phyloP scores from a whole-genome alignment of 345 rosid genomes.

The Nasturtium officinale region DNA sequence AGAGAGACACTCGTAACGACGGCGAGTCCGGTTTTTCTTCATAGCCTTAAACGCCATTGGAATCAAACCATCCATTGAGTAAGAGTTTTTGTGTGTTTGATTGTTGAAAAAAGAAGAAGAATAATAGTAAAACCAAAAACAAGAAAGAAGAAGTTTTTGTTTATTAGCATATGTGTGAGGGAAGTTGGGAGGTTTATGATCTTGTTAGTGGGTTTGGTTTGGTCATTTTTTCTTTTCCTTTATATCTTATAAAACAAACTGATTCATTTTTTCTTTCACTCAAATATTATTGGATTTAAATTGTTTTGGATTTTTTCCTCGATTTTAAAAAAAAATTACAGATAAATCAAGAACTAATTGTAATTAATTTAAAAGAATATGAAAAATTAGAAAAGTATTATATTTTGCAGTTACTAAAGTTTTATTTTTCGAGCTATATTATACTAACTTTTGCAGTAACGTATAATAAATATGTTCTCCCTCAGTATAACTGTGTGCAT shows the following conservation, averaged over 20 bases:
- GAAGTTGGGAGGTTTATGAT: constrained; percentile 30
- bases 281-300: no score
- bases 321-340: no score
- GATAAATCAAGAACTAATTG: no score
- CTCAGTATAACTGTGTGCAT: no score
- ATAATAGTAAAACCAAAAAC: neutral
- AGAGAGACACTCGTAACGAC: constrained; percentile 72
- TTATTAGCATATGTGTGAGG: constrained; percentile 3
- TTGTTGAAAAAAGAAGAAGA: constrained; percentile 11
- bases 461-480: no score
- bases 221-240: constrained; percentile 15
- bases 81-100: neutral
- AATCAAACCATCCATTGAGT: constrained; percentile 76
- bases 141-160: neutral
- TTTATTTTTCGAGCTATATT: no score
- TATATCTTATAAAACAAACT: constrained; percentile 5
- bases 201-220: constrained; percentile 23
- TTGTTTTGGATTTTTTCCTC: neutral
- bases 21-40: constrained; percentile 56
- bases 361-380: no score
- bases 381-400: no score
- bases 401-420: no score
- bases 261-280: neutral
- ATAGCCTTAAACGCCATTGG: constrained; percentile 71
- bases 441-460: no score